Evolutionary conservation across 495 filamentous ascomycete species (phyloP).

Genomic region (Aspergillus indologenus): DNA sequence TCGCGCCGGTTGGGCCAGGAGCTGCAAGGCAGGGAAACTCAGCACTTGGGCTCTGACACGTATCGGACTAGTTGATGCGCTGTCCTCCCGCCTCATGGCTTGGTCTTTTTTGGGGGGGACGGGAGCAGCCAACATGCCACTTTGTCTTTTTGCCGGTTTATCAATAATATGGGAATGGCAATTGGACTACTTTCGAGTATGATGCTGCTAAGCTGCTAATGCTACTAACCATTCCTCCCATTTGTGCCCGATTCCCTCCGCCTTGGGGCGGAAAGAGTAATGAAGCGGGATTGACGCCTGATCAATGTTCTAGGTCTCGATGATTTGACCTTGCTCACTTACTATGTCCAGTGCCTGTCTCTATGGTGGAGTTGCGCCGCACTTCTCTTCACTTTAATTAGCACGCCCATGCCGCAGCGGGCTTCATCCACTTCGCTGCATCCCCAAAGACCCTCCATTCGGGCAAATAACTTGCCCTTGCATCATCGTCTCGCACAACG

Average conservation of each 20-base stretch:
- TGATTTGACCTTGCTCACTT: not conserved
- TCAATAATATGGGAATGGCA: not conserved
- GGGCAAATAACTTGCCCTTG: slow-evolving; percentile 13
- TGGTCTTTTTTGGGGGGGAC: slow-evolving; percentile 2
- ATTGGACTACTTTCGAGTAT: too few species aligned
- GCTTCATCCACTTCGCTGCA: slow-evolving; percentile 4
- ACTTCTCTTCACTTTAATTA: slow-evolving; percentile 9
- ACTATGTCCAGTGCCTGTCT: not conserved
- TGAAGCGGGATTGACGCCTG: not conserved
- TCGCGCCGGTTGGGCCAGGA: slow-evolving; percentile 20
- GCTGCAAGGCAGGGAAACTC: slow-evolving; percentile 25
- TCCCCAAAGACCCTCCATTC: slow-evolving; percentile 1
- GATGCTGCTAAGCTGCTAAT: too few species aligned
- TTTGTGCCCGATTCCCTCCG: slow-evolving; percentile 13
- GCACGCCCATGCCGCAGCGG: slow-evolving; percentile 3
- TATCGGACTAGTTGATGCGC: slow-evolving; percentile 26
- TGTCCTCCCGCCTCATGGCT: slow-evolving; percentile 22
- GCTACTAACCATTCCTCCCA: not conserved
- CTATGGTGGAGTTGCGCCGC: slow-evolving; percentile 7
- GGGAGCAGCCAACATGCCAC: slow-evolving; percentile 17
- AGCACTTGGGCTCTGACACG: slow-evolving; percentile 27
- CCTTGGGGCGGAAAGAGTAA: slow-evolving; percentile 4
- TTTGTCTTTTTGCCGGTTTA: slow-evolving; percentile 1
- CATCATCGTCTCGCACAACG: slow-evolving; percentile 10
- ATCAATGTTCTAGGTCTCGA: not conserved